phyloP scores from a whole-genome alignment of 148 eudicot species.

The Agrostemma githago region DNA sequence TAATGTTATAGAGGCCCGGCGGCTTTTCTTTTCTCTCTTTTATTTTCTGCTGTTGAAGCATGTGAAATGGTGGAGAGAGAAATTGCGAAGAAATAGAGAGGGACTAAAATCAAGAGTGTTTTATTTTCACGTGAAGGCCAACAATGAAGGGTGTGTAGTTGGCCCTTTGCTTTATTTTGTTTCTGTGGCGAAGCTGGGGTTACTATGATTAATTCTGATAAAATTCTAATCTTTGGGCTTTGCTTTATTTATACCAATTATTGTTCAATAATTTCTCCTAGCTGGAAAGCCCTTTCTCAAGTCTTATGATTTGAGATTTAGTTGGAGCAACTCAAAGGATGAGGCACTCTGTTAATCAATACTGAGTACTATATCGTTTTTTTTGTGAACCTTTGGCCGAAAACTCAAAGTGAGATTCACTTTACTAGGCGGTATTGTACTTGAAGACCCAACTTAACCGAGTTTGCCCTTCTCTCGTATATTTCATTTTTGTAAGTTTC shows the following conservation, averaged over 20 bases:
- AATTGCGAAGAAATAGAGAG: constrained; percentile 17
- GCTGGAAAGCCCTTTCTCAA: constrained; percentile 23
- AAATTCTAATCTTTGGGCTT: constrained; percentile 10
- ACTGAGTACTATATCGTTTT: neutral
- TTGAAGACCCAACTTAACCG: no score
- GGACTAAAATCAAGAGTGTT: constrained; percentile 17
- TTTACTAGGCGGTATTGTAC: no score
- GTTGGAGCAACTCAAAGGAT: neutral
- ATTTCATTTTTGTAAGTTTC: no score
- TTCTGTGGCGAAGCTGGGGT: constrained; percentile 19
- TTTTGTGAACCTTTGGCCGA: neutral
- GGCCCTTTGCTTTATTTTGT: constrained; percentile 21
- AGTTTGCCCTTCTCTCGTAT: no score
- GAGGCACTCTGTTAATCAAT: neutral
- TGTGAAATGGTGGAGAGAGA: constrained; percentile 26
- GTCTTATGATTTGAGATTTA: constrained; percentile 9
- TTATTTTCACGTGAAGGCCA: constrained; percentile 33
- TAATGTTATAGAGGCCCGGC: constrained; percentile 10
- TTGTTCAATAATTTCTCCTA: constrained; percentile 20
- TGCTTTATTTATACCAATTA: constrained; percentile 24
- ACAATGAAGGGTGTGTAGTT: constrained; percentile 21
- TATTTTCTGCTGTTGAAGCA: constrained; percentile 18
- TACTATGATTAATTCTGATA: constrained; percentile 16
- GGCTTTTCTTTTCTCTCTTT: neutral
- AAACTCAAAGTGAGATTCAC: no score